These are phyloP conservation scores for Citrus reticulata DNA, from an alignment of 345 rosid genomes.

Conservation along the genomic window DNA sequence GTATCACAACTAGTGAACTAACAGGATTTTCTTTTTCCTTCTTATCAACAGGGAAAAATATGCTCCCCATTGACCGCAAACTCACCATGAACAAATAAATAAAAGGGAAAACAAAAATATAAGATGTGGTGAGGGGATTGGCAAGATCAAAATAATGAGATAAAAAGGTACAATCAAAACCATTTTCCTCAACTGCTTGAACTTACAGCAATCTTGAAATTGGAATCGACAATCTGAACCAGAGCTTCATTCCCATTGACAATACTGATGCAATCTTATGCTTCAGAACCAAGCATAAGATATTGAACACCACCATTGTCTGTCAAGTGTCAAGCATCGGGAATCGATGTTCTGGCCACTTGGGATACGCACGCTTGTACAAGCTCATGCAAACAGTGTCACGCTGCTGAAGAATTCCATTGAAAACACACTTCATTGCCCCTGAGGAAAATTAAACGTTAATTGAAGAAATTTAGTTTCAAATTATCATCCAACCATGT, in stretches of 20 bases:
- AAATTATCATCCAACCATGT: neutral
- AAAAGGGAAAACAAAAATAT: neutral
- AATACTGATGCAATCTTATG: slow-evolving; percentile 2
- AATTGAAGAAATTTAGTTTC: neutral
- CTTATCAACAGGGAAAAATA: neutral
- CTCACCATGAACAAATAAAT: no score
- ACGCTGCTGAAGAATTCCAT: slow-evolving; percentile 83
- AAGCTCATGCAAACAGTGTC: slow-evolving; percentile 90
- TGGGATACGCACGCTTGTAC: slow-evolving; percentile 85
- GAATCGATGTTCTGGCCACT: slow-evolving; percentile 78
- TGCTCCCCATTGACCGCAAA: neutral
- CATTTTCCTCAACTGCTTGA: slow-evolving; percentile 1
- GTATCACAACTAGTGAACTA: neutral
- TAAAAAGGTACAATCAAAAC: neutral
- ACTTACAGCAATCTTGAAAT: slow-evolving; percentile 18
- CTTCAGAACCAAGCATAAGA: slow-evolving; percentile 3
- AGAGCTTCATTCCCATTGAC: slow-evolving; percentile 66
- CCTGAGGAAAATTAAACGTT: slow-evolving; percentile 35
- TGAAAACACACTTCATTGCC: slow-evolving; percentile 82
- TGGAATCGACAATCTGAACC: slow-evolving; percentile 55
- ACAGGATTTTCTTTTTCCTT: neutral
- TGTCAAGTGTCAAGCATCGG: slow-evolving; percentile 48
- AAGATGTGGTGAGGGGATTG: neutral
- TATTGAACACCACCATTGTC: slow-evolving; percentile 1
- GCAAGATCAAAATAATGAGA: neutral